Base-by-base conservation (phyloP, 331 rosid genomes). In the Prunus yedoensis region DNA sequence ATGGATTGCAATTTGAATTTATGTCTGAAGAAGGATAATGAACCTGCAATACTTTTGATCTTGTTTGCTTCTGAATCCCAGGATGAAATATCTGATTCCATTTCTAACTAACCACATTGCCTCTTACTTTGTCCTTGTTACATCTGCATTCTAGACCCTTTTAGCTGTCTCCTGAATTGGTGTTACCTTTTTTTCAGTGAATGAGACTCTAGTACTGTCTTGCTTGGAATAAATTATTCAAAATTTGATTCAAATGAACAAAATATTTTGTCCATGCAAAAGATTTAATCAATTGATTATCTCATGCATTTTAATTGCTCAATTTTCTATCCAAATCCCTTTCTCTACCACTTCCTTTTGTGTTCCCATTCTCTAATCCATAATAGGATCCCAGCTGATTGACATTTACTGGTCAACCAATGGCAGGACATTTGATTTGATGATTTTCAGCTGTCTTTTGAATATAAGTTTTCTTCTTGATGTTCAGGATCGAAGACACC, bases 401-500 rank as follows among this genome's bases (percentile, higher is more conserved):
- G 43, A 38, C 43, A 27, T 68, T 9, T 68, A 21, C 8, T 27
- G 25, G 27, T 47, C 17, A 69, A 43, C 5, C 18, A 69, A 69
- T 51, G 27, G n/a, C 15, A 27, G 25, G 60, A 51, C 30, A 47
- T 25, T 10, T 68, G 21, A 14, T 57, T 51, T 30, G 53, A 46
- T 47, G 35, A 47, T 59, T 59, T 47, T 47, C 59, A 54, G 51
- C 65, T 28, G 13, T 45, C 25, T 30, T 73, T 17, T 73, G 9
- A 72, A 12, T 16, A 52, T 13, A 16, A 25, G 17, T n/a, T 21
- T 66, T 62, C 51, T 46, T 70, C 32, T 73, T 61, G 43, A 70
- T 79, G 68, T 67, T 82, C 94, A 93, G 97, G 96, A 93, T 76
- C 91, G 96, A 79, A 90, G 97, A 84, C 84, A 75, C 74, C 77